Percentiles rank a stretch among this genome's conserved stretches.
phyloP scores from a whole-genome alignment of 225 moss, liverwort and hornwort species.

The Pseudoscleropodium purum region DNA sequence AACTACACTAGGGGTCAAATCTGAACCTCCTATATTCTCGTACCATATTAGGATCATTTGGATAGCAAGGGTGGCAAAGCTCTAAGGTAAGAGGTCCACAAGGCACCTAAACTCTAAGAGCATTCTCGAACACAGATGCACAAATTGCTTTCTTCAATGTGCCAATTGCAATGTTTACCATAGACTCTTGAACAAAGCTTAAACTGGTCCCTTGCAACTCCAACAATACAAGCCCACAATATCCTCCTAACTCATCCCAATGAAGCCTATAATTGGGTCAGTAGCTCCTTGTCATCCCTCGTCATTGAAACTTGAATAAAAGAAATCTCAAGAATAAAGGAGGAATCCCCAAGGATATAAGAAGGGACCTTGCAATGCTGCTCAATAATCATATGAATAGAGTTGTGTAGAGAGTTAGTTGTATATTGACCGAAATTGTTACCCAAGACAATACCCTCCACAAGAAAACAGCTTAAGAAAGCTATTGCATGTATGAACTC shows the following conservation, averaged over 20 bases:
- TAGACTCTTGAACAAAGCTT: neutral
- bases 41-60: neutral
- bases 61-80: rapidly evolving
- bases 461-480: neutral
- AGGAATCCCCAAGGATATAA: neutral
- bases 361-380: neutral
- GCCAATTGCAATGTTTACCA: neutral
- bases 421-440: neutral
- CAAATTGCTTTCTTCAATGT: neutral
- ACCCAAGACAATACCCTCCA: neutral
- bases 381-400: neutral
- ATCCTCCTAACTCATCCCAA: neutral
- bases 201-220: neutral
- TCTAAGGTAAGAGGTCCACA: neutral
- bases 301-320: neutral
- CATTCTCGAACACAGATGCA: neutral
- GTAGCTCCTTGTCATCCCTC: neutral
- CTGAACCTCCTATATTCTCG: neutral
- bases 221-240: no score
- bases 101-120: neutral
- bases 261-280: neutral
- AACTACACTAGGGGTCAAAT: rapidly evolving
- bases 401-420: neutral
- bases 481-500: neutral
- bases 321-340: neutral